Percentiles rank a stretch among this genome's conserved stretches.
phyloP scores from a whole-genome alignment of 768 basidiomycete genomes.

The Gymnopilus junonius region DNA sequence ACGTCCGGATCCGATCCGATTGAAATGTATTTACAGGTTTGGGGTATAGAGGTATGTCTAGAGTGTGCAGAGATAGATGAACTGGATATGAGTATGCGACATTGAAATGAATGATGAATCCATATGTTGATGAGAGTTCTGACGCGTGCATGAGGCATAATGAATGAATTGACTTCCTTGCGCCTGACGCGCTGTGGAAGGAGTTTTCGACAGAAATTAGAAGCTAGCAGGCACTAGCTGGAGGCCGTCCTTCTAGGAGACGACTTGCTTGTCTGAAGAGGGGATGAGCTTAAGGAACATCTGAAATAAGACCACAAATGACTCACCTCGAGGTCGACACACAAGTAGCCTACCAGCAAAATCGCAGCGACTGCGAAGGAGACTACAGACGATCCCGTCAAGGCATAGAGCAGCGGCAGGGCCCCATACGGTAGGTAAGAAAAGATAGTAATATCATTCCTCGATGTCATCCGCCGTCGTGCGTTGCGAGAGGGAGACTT shows the following conservation, averaged over 20 bases:
- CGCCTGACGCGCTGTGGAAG: not conserved
- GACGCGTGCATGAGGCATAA: not conserved
- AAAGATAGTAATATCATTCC: conserved; percentile 4
- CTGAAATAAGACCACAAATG: not conserved
- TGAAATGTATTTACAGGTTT: not conserved
- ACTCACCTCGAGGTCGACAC: conserved; percentile 22
- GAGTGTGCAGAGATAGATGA: not conserved
- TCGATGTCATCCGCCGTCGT: not conserved
- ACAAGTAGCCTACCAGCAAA: conserved; percentile 24
- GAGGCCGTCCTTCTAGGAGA: not conserved
- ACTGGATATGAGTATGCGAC: not conserved
- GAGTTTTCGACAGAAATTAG: not conserved
- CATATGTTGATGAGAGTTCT: not conserved
- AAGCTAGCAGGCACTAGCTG: not conserved
- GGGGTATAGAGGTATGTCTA: not conserved
- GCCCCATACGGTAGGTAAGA: conserved; percentile 27
- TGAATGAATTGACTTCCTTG: not conserved
- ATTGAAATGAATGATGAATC: not conserved
- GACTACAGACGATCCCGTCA: conserved; percentile 24
- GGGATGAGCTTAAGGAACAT: not conserved
- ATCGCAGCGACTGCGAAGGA: conserved; percentile 22
- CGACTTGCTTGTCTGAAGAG: not conserved
- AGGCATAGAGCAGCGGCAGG: conserved; percentile 25
- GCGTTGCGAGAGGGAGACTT: conserved; percentile 7
- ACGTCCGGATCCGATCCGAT: not conserved